Conservation (phyloP, 164 flowering plant species). For the Nymphaea thermarum region DNA sequence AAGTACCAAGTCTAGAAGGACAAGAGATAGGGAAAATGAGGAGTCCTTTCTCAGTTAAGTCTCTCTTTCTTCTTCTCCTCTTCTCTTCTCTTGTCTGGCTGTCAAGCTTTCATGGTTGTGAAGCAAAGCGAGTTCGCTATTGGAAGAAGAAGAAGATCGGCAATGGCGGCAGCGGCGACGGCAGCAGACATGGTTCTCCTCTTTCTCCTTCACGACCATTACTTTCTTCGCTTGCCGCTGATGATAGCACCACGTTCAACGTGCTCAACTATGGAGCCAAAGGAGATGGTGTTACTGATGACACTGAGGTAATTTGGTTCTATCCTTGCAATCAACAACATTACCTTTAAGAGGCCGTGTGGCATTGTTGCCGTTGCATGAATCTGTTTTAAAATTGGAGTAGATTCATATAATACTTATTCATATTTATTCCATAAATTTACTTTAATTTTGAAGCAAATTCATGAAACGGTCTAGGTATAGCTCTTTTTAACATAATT, state of each 20-base stretch:
- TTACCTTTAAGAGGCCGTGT: no score
- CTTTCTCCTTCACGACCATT: slow-evolving; percentile 10
- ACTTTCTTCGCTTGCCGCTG: slow-evolving; percentile 20
- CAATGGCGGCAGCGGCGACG: slow-evolving; percentile 16
- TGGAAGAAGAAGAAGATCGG: slow-evolving; percentile 47
- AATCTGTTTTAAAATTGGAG: no score
- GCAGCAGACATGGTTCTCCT: slow-evolving; percentile 14
- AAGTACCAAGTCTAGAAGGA: neutral
- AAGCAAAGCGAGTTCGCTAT: slow-evolving; percentile 70
- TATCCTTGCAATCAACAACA: neutral
- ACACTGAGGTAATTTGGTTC: slow-evolving; percentile 52
- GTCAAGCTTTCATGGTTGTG: slow-evolving; percentile 42
- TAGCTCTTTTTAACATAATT: no score
- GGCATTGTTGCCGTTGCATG: no score
- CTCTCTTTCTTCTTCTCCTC: slow-evolving; percentile 38
- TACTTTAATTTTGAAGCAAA: no score
- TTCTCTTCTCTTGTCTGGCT: slow-evolving; percentile 42
- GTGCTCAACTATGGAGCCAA: slow-evolving; percentile 82
- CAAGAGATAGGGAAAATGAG: slow-evolving; percentile 19
- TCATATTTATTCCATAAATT: no score
- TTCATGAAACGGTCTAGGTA: no score
- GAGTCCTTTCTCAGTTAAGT: slow-evolving; percentile 25
- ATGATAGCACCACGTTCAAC: slow-evolving; percentile 22
- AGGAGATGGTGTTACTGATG: slow-evolving; percentile 75
- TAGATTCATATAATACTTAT: no score